These are phyloP conservation scores for Xylaria sp. DNA, from an alignment of 2,329 filamentous ascomycete genomes.

Conservation along the genomic window DNA sequence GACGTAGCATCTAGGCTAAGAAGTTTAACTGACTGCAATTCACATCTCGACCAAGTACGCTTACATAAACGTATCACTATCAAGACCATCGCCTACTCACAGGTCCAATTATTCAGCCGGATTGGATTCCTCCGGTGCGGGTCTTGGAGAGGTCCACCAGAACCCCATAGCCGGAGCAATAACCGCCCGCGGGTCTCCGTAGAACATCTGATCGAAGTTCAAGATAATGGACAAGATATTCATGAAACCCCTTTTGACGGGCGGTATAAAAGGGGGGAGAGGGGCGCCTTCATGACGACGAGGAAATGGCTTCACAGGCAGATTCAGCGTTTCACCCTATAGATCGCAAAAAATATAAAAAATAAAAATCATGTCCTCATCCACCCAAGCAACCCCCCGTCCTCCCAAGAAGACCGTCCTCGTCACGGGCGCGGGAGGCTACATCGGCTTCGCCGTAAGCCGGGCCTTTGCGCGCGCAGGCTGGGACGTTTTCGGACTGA, in stretches of 20 bases:
- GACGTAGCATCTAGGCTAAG: no score
- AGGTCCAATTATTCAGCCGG: slow-evolving; percentile 10
- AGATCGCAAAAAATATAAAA: no score
- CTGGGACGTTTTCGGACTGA: slow-evolving; percentile 57
- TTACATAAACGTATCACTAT: neutral
- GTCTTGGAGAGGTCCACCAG: slow-evolving; percentile 3
- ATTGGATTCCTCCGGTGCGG: slow-evolving; percentile 16
- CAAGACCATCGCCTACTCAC: neutral
- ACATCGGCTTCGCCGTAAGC: slow-evolving; percentile 58
- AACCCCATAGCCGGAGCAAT: slow-evolving; percentile 20
- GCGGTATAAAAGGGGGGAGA: slow-evolving; percentile 9
- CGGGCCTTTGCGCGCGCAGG: slow-evolving; percentile 58
- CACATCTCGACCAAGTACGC: neutral
- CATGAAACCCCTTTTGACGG: neutral
- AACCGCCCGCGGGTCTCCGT: slow-evolving; percentile 2
- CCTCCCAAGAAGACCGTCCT: slow-evolving; percentile 50
- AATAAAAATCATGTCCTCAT: slow-evolving; percentile 11
- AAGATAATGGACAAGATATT: neutral
- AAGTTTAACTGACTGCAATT: neutral
- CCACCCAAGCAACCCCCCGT: slow-evolving; percentile 17
- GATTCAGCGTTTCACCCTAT: no score
- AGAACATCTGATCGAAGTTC: neutral
- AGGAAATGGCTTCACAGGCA: neutral
- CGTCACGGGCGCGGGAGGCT: slow-evolving; percentile 60
- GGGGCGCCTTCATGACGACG: neutral